Evolutionary conservation across 352 stramenopile genomes (phyloP).

Genomic region (Vaucheria bursata): DNA sequence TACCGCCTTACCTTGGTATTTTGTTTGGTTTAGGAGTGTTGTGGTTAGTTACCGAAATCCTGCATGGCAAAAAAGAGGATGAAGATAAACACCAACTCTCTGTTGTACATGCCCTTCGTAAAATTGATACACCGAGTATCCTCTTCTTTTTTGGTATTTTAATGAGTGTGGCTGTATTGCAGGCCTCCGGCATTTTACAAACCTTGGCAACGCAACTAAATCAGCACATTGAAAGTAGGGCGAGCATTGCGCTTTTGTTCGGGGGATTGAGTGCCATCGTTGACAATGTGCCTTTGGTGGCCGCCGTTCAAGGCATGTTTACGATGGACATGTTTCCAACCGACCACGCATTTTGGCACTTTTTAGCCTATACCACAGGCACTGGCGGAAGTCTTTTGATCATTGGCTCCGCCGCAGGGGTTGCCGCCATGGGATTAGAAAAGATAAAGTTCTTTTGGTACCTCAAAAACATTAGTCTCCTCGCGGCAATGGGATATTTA

Average conservation of each 20-base stretch:
- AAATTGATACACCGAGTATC: conserved; percentile 62
- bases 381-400: conserved; percentile 65
- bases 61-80: conserved; percentile 60
- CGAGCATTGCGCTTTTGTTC: conserved; percentile 67
- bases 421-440: conserved; percentile 66
- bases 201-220: conserved; percentile 60
- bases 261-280: conserved; percentile 64
- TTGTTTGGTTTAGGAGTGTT: conserved; percentile 63
- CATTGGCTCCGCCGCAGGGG: conserved; percentile 63
- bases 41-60: conserved; percentile 65
- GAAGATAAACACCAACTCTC: conserved; percentile 57
- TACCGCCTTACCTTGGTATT: conserved; percentile 67
- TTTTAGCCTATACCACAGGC: conserved; percentile 65
- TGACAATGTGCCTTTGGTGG: conserved; percentile 66
- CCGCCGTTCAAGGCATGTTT: conserved; percentile 69
- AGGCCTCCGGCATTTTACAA: conserved; percentile 63
- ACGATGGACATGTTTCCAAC: conserved; percentile 59
- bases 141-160: conserved; percentile 70
- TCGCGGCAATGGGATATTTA: conserved; percentile 14
- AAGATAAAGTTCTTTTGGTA: conserved; percentile 73
- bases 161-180: conserved; percentile 63
- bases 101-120: conserved; percentile 51
- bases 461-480: conserved; percentile 57
- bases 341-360: conserved; percentile 65
- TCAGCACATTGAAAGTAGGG: conserved; percentile 58